A percentile compares a stretch with the other conserved stretches of the same genome.
phyloP scores from a whole-genome alignment of 139 green algal genomes.

The Chlamydomonas eustigma region DNA sequence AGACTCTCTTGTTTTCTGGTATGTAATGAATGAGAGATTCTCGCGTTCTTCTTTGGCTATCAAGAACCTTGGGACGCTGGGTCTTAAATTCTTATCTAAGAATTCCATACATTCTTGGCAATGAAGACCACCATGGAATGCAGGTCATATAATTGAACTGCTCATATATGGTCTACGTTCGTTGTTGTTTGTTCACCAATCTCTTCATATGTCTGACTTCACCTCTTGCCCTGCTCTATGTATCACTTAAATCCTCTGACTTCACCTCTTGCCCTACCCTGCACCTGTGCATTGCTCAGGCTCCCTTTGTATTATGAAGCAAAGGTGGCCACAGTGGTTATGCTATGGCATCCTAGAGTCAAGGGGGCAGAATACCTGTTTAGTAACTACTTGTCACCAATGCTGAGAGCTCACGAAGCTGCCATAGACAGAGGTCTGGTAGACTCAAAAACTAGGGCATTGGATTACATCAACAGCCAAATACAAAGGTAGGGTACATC shows the following conservation, averaged over 20 bases:
- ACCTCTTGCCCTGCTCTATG: not conserved
- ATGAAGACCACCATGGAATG: no score
- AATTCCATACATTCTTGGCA: no score
- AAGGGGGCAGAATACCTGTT: conserved; percentile 42
- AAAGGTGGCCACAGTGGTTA: conserved; percentile 42
- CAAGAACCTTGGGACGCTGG: no score
- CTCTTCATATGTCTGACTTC: not conserved
- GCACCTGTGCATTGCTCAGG: conserved; percentile 11
- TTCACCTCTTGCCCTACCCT: not conserved
- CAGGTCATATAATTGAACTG: not conserved
- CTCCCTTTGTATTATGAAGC: conserved; percentile 40
- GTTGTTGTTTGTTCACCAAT: not conserved
- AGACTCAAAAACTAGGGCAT: not conserved
- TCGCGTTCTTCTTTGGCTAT: not conserved
- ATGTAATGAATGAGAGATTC: not conserved
- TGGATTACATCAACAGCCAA: not conserved
- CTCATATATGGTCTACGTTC: not conserved
- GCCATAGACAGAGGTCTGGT: conserved; percentile 2
- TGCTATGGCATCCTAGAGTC: conserved; percentile 44
- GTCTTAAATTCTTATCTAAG: no score
- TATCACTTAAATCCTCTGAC: not conserved
- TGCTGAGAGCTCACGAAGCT: conserved; percentile 10
- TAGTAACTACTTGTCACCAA: conserved; percentile 20
- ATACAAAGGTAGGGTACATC: not conserved
- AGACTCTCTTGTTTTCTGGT: conserved; percentile 1